Evolutionary conservation across 1,139 yeast species (phyloP).

Genomic region (Taphrina flavorubra): DNA sequence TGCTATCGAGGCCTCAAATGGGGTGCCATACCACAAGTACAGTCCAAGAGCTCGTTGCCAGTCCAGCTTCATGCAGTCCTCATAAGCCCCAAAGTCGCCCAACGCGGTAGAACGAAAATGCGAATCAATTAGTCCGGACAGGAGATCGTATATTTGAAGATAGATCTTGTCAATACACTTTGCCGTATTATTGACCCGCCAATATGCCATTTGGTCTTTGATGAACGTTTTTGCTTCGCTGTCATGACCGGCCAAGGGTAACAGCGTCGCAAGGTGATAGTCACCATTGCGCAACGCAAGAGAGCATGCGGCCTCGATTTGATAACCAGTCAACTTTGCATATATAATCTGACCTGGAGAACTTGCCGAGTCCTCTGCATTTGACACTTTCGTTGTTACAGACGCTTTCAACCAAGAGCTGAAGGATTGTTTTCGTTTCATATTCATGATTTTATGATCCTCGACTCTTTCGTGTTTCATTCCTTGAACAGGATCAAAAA

Average conservation of each 20-base stretch:
- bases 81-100: constrained; percentile 13
- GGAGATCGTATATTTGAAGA: constrained; percentile 65
- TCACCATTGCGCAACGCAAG: constrained; percentile 65
- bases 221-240: constrained; percentile 65
- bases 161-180: constrained; percentile 61
- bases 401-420: constrained; percentile 65
- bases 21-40: constrained; percentile 60
- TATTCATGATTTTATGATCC: constrained; percentile 22
- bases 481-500: constrained; percentile 58
- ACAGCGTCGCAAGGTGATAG: constrained; percentile 69
- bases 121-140: constrained; percentile 58
- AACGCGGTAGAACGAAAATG: constrained; percentile 47
- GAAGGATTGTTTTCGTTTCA: constrained; percentile 50
- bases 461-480: neutral
- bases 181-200: constrained; percentile 60
- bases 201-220: constrained; percentile 63
- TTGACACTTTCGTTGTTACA: constrained; percentile 57
- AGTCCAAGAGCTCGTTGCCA: constrained; percentile 72
- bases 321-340: constrained; percentile 61
- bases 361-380: constrained; percentile 47
- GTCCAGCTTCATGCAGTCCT: constrained; percentile 55
- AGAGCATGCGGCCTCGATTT: constrained; percentile 66
- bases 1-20: constrained; percentile 53
- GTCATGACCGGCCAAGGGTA: constrained; percentile 75
- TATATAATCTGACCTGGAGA: constrained; percentile 53